phyloP scores from a whole-genome alignment of 2,329 filamentous ascomycete genomes.

The Aspergillus ustus region DNA sequence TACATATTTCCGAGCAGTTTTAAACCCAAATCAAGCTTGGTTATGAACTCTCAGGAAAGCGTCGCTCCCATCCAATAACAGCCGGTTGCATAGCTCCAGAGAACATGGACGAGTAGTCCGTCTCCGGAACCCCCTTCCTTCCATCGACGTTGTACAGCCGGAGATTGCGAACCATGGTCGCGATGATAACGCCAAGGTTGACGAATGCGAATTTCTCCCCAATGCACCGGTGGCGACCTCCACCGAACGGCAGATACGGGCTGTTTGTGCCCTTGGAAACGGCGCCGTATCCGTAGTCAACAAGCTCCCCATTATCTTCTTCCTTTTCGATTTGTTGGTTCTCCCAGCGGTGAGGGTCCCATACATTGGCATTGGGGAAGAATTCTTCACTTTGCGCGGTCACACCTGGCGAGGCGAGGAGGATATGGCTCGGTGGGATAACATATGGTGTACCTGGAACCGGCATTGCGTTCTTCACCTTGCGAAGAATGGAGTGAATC shows the following conservation, averaged over 20 bases:
- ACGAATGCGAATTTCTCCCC: constrained; percentile 78
- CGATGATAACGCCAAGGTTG: constrained; percentile 68
- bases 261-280: constrained; percentile 64
- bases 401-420: constrained; percentile 83
- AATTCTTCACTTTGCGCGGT: constrained; percentile 59
- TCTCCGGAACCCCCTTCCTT: constrained; percentile 61
- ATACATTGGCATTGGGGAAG: constrained; percentile 63
- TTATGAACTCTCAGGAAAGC: constrained; percentile 16
- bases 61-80: constrained; percentile 25
- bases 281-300: constrained; percentile 66
- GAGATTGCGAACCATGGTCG: constrained; percentile 65
- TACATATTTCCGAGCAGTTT: not conserved
- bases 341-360: constrained; percentile 69
- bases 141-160: constrained; percentile 63
- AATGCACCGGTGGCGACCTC: constrained; percentile 73
- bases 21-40: not conserved
- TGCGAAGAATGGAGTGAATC: constrained; percentile 74
- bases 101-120: constrained; percentile 60
- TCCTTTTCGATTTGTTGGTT: constrained; percentile 35
- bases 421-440: constrained; percentile 75
- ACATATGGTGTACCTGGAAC: constrained; percentile 64
- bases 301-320: constrained; percentile 57
- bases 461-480: constrained; percentile 69
- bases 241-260: constrained; percentile 74
- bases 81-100: constrained; percentile 26